phyloP scores from a whole-genome alignment of 2,329 filamentous ascomycete species.

The Aspergillus carbonarius region DNA sequence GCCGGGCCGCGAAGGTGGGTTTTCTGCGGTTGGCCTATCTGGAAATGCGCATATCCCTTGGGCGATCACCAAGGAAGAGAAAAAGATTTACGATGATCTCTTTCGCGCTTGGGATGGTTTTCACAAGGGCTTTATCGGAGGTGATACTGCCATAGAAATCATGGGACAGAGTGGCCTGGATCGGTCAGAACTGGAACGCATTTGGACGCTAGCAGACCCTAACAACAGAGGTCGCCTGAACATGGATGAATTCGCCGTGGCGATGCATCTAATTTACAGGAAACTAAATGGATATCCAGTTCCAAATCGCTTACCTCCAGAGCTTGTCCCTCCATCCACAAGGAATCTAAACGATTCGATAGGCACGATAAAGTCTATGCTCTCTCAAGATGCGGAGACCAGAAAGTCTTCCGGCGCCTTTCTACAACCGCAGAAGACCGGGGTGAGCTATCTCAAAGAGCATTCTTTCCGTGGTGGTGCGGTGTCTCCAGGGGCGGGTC shows the following conservation, averaged over 20 bases:
- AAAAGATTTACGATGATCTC: slow-evolving; percentile 90
- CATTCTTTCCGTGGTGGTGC: slow-evolving; percentile 78
- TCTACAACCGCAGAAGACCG: slow-evolving; percentile 89
- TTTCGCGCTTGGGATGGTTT: slow-evolving; percentile 98
- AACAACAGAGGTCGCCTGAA: slow-evolving; percentile 93
- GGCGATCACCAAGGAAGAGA: slow-evolving; percentile 98
- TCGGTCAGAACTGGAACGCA: slow-evolving; percentile 81
- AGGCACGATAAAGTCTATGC: slow-evolving; percentile 84
- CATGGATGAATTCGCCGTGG: slow-evolving; percentile 95
- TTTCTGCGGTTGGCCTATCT: slow-evolving; percentile 80
- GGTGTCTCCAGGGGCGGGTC: slow-evolving; percentile 57
- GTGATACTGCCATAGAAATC: slow-evolving; percentile 92
- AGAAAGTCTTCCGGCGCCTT: slow-evolving; percentile 87
- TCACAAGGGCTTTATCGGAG: slow-evolving; percentile 85
- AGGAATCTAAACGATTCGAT: slow-evolving; percentile 91
- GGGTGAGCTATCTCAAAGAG: slow-evolving; percentile 96
- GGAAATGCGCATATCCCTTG: slow-evolving; percentile 96
- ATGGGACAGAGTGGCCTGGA: slow-evolving; percentile 94
- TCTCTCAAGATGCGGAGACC: slow-evolving; percentile 84
- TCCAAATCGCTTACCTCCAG: slow-evolving; percentile 80
- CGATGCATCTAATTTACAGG: slow-evolving; percentile 98
- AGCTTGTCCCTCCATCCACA: slow-evolving; percentile 91
- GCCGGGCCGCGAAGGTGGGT: slow-evolving; percentile 80
- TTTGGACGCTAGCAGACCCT: slow-evolving; percentile 93
- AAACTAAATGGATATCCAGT: slow-evolving; percentile 95